Conservation (phyloP, 2,329 filamentous ascomycete genomes). For the Fusarium continuum region DNA sequence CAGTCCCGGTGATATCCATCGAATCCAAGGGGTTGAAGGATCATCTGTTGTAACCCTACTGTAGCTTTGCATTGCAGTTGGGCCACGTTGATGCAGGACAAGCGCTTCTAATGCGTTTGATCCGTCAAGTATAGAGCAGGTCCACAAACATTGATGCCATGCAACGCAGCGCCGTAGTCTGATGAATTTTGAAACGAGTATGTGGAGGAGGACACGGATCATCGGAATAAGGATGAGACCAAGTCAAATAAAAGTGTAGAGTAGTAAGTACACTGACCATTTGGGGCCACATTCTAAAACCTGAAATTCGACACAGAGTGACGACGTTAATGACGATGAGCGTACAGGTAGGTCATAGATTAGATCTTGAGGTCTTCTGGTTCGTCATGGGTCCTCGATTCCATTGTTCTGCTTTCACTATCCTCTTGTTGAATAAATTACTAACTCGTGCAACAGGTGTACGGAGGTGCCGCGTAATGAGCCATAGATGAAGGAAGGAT, state of each 20-base stretch:
- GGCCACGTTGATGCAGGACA: slow-evolving; percentile 38
- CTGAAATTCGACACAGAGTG: slow-evolving; percentile 16
- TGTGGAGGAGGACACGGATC: slow-evolving; percentile 1
- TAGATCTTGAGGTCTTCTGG: not conserved
- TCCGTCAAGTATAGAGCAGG: slow-evolving; percentile 1
- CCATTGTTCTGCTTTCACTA: not conserved
- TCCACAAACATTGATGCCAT: slow-evolving; percentile 20
- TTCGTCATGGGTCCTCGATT: not conserved
- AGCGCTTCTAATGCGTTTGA: slow-evolving; percentile 21
- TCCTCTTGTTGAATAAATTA: not conserved
- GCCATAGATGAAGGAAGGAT: not conserved
- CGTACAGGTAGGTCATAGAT: not conserved
- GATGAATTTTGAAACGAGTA: slow-evolving; percentile 21
- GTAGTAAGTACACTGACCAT: slow-evolving; percentile 1
- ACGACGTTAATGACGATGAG: slow-evolving; percentile 24
- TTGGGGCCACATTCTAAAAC: slow-evolving; percentile 11
- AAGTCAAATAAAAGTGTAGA: not conserved
- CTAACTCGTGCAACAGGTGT: not conserved
- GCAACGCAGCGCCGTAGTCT: slow-evolving; percentile 16
- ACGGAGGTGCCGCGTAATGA: not conserved
- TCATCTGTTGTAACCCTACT: slow-evolving; percentile 17
- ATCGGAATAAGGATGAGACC: slow-evolving; percentile 8
- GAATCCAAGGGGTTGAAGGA: slow-evolving; percentile 23
- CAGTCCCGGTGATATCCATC: not conserved
- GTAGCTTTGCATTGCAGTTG: slow-evolving; percentile 32